Evolutionary conservation across 306 rosid species (phyloP), one percentile per base, ranked within the genome.

Genomic region (Cicer pinnatifidum): DNA sequence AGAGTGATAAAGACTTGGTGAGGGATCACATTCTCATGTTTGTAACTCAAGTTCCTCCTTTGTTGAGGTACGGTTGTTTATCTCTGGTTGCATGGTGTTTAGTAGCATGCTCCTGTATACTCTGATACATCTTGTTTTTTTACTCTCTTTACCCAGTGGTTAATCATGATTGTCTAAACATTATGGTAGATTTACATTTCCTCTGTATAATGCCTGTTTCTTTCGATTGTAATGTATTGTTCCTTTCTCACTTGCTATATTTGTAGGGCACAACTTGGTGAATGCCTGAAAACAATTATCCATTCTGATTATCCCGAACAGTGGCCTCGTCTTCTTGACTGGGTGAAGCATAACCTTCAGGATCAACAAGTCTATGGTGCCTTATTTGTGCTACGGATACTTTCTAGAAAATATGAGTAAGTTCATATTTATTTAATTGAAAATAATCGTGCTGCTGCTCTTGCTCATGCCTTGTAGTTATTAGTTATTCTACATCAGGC

Each of bases 401-500:
- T 95, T 77, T 86, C 97, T 57, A 90, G 97, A 77, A 95, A 95
- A 92, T 95, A 95, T 0, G 99, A 95, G 99, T 95, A 89, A 78
- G 99, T 78, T 52, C 53, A 7, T 47, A 60, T 68, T 9, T 67
- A 45, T 75, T 63, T 11, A 41, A 23, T 61, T 63, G 28, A 54
- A 72, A 59, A 20, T 8, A 45, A 37, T 35, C 41, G 45, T 47
- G 20, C 13, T 46, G 43, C 64, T 75, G 16, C 40, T 74, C 63
- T 65, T 70, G 46, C 28, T 48, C 54, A 11, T 48, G 51, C 64
- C 75, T 50, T 9, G 39, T 67, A 33, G 8, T 74, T 78, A 15
- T 52, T 65, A 37, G 17, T 46, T 66, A 51, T 19, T 48, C 16
- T 50, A 66, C 63, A 28, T 68, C 41, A 28, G 67, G 20, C 10